phyloP scores from a whole-genome alignment of 2,329 filamentous ascomycete species.

The Trichoderma polysporum region DNA sequence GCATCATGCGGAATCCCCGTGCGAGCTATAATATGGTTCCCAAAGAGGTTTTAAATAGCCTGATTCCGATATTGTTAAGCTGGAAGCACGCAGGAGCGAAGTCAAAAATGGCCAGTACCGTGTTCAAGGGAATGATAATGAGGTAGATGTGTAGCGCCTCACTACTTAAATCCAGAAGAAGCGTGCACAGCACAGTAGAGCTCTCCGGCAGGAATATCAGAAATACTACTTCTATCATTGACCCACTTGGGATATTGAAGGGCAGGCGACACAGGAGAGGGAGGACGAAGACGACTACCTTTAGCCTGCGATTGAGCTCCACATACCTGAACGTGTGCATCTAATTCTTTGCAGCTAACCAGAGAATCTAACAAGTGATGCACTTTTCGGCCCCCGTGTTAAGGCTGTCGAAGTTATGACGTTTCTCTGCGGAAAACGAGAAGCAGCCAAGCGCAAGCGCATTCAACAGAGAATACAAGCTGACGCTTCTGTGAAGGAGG shows the following conservation, averaged over 20 bases:
- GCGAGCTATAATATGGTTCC: no score
- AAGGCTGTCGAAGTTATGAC: neutral
- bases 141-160: neutral
- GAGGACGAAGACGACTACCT: neutral
- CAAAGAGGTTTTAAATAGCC: no score
- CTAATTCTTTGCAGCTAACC: neutral
- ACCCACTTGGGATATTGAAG: neutral
- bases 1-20: neutral
- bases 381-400: neutral
- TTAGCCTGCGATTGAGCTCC: neutral
- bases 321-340: neutral
- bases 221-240: neutral
- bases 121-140: neutral
- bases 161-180: neutral
- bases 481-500: neutral
- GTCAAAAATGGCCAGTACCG: neutral
- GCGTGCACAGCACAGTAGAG: neutral
- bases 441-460: no score
- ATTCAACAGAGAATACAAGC: neutral
- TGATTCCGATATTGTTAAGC: neutral
- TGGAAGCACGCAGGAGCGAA: neutral
- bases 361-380: neutral
- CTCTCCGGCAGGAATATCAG: neutral
- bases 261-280: neutral
- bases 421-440: neutral